Evolutionary conservation across 768 basidiomycete genomes (phyloP).

Genomic region (Suillus occidentalis): DNA sequence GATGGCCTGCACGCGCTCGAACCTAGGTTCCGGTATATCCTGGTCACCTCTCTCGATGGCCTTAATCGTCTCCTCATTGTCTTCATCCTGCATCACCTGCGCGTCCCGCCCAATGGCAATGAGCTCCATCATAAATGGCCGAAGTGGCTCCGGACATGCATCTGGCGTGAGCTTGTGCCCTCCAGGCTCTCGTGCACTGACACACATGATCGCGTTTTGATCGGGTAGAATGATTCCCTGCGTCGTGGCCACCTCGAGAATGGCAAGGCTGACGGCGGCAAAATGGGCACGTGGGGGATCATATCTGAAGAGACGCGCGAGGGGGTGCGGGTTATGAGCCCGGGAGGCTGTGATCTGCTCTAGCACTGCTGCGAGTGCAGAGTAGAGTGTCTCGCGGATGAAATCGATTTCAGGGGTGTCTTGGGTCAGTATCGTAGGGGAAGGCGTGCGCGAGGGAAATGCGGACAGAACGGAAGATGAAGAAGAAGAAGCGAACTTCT

Average conservation of each 20-base stretch:
- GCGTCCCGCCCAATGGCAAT: slow-evolving; percentile 52
- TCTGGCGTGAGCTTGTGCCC: slow-evolving; percentile 54
- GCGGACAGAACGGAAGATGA: slow-evolving; percentile 25
- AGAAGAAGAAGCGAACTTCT: slow-evolving; percentile 16
- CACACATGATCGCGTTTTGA: slow-evolving; percentile 4
- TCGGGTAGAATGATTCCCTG: slow-evolving; percentile 47
- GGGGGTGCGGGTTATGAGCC: slow-evolving; percentile 31
- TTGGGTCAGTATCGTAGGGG: slow-evolving; percentile 46
- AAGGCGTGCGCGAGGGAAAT: slow-evolving; percentile 40
- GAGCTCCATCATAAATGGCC: slow-evolving; percentile 72
- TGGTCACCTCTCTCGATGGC: slow-evolving; percentile 32
- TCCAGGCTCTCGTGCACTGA: slow-evolving; percentile 43
- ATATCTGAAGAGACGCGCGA: slow-evolving; percentile 53
- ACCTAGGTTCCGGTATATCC: slow-evolving; percentile 40
- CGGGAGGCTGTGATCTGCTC: slow-evolving; percentile 35
- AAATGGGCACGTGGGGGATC: slow-evolving; percentile 81
- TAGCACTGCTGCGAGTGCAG: slow-evolving; percentile 71
- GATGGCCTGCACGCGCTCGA: slow-evolving; percentile 61
- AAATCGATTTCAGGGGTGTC: slow-evolving; percentile 59
- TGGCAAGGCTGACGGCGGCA: slow-evolving; percentile 69
- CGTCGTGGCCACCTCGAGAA: slow-evolving; percentile 63
- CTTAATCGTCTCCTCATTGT: slow-evolving; percentile 52
- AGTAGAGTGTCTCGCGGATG: slow-evolving; percentile 87
- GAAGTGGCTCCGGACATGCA: slow-evolving; percentile 62
- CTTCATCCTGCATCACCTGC: slow-evolving; percentile 50